Percentiles rank a stretch among this genome's conserved stretches.
phyloP scores from a whole-genome alignment of 768 basidiomycete species.

The Russula griseocarnosa region DNA sequence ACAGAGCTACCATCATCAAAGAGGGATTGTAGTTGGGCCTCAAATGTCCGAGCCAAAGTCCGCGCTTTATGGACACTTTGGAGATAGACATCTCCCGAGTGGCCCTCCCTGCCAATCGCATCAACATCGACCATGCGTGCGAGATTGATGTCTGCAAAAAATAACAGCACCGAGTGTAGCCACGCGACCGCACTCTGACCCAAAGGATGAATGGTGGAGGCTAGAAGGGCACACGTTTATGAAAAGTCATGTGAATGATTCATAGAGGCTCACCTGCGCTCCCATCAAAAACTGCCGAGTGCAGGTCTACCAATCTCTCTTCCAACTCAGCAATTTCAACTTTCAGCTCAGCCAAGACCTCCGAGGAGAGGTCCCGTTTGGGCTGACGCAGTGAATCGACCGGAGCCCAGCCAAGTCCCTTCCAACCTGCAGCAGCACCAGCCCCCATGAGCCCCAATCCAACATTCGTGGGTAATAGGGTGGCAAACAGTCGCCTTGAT shows the following conservation, averaged over 20 bases:
- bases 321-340: slow-evolving; percentile 47
- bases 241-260: background rate
- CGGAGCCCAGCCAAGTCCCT: slow-evolving; percentile 78
- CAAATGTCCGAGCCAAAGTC: slow-evolving; percentile 62
- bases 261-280: slow-evolving; percentile 26
- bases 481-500: slow-evolving; percentile 56
- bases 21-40: slow-evolving; percentile 63
- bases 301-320: slow-evolving; percentile 42
- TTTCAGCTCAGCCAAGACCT: slow-evolving; percentile 53
- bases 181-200: slow-evolving; percentile 53
- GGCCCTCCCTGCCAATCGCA: slow-evolving; percentile 52
- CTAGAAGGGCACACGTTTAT: slow-evolving; percentile 12
- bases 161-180: slow-evolving; percentile 54
- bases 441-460: slow-evolving; percentile 80
- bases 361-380: slow-evolving; percentile 43
- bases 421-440: slow-evolving; percentile 73
- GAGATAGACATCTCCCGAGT: slow-evolving; percentile 49
- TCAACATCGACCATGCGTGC: slow-evolving; percentile 83
- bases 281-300: slow-evolving; percentile 28
- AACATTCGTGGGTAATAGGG: slow-evolving; percentile 56
- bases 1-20: slow-evolving; percentile 68
- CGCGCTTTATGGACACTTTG: slow-evolving; percentile 69
- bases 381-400: slow-evolving; percentile 45
- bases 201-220: slow-evolving; percentile 34
- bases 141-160: slow-evolving; percentile 68